Percentiles rank a stretch among this genome's conserved stretches.
phyloP scores from a whole-genome alignment of 306 rosid genomes.

The Hylodesmum podocarpum region DNA sequence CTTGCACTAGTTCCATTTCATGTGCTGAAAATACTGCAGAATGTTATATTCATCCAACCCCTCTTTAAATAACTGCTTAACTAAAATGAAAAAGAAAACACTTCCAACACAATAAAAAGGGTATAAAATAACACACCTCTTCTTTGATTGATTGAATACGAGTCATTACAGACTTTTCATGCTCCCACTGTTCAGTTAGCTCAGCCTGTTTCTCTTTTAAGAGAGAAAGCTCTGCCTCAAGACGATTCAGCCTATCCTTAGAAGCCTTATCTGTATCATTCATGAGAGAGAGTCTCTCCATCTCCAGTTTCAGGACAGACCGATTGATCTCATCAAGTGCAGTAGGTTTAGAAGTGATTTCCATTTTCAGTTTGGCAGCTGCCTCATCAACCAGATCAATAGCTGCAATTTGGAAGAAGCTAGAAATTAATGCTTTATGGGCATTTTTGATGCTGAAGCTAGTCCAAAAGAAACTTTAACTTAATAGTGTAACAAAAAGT shows the following conservation, averaged over 20 bases:
- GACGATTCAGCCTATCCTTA: constrained; percentile 82
- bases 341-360: constrained; percentile 93
- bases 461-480: neutral
- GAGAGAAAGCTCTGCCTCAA: constrained; percentile 84
- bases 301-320: constrained; percentile 85
- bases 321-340: constrained; percentile 95
- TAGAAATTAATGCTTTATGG: constrained; percentile 27
- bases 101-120: neutral
- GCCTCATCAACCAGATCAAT: constrained; percentile 98
- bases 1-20: neutral
- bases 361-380: constrained; percentile 98
- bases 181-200: constrained; percentile 96
- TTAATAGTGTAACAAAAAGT: neutral
- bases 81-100: neutral
- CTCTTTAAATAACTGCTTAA: neutral
- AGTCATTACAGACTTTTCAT: constrained; percentile 95
- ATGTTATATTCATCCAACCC: neutral
- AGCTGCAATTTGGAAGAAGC: constrained; percentile 54
- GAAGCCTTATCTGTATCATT: constrained; percentile 96
- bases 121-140: constrained; percentile 53
- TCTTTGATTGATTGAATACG: constrained; percentile 95
- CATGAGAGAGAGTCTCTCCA: constrained; percentile 89
- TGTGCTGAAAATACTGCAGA: neutral
- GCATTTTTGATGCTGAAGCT: constrained; percentile 5
- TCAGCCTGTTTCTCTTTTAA: constrained; percentile 80